These are phyloP conservation scores for Cynanchum wilfordii DNA, from an alignment of 257 asterid genomes.

Conservation along the genomic window DNA sequence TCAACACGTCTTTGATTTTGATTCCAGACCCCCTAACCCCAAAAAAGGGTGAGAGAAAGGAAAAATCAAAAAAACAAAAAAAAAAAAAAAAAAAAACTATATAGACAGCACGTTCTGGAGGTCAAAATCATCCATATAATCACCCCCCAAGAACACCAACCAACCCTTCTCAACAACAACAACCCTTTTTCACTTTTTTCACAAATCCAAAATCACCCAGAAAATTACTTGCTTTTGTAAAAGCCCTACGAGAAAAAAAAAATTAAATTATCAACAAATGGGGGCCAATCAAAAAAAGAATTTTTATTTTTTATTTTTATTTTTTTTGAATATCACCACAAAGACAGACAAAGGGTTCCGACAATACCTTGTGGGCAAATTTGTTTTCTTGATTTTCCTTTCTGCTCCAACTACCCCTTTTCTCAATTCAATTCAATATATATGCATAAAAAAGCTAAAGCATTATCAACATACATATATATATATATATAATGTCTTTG, in stretches of 20 bases:
- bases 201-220: background rate
- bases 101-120: slow-evolving; percentile 8
- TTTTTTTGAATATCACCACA: background rate
- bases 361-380: slow-evolving; percentile 16
- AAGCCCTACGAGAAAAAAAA: slow-evolving; percentile 21
- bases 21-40: slow-evolving; percentile 15
- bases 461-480: background rate
- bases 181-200: slow-evolving; percentile 8
- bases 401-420: slow-evolving; percentile 11
- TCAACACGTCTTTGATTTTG: slow-evolving; percentile 50
- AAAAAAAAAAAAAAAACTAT: slow-evolving; percentile 19
- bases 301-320: background rate
- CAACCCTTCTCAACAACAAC: background rate
- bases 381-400: slow-evolving; percentile 4
- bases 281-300: slow-evolving; percentile 1
- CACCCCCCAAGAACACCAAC: background rate
- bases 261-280: background rate
- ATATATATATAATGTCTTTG: background rate
- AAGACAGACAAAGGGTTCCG: background rate
- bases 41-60: slow-evolving; percentile 10
- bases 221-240: slow-evolving; percentile 1
- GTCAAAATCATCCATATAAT: background rate
- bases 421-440: background rate
- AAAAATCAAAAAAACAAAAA: too few relatives aligned
- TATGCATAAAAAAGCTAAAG: slow-evolving; percentile 5